Conservation (phyloP, 2,329 filamentous ascomycete genomes). For the Gremmenia infestans region DNA sequence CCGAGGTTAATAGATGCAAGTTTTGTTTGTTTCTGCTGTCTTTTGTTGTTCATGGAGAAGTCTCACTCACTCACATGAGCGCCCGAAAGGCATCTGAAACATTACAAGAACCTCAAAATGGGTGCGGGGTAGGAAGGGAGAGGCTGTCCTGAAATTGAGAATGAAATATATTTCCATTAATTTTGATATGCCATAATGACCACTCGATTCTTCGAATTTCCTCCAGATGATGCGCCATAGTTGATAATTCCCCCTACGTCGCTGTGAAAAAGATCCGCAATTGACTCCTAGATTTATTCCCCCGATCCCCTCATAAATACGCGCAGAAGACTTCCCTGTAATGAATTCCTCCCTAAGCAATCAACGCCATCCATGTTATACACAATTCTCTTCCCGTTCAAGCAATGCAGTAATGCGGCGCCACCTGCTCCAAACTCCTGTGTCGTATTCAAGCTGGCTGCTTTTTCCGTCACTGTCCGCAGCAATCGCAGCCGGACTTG, state of each 20-base stretch:
- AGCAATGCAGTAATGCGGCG: background rate
- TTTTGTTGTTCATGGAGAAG: too few species aligned
- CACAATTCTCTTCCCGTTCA: background rate
- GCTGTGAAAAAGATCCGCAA: background rate
- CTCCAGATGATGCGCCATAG: background rate
- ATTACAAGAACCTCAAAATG: too few species aligned
- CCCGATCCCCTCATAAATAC: background rate
- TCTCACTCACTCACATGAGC: too few species aligned
- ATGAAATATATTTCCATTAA: too few species aligned
- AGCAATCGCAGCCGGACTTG: constrained; percentile 3
- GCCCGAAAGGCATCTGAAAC: too few species aligned
- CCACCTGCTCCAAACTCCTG: background rate
- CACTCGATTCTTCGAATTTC: too few species aligned
- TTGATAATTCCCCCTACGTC: background rate
- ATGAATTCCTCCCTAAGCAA: background rate
- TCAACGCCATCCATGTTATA: background rate
- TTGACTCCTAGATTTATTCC: background rate
- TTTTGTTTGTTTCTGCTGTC: too few species aligned
- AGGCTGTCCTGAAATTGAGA: too few species aligned
- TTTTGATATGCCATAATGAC: too few species aligned
- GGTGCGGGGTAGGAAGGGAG: too few species aligned
- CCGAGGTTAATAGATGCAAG: too few species aligned
- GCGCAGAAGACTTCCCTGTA: background rate
- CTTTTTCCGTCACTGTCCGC: background rate
- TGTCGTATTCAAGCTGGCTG: background rate